Conservation (phyloP, 169 alveolate species). For the Plasmodium yoelii region DNA sequence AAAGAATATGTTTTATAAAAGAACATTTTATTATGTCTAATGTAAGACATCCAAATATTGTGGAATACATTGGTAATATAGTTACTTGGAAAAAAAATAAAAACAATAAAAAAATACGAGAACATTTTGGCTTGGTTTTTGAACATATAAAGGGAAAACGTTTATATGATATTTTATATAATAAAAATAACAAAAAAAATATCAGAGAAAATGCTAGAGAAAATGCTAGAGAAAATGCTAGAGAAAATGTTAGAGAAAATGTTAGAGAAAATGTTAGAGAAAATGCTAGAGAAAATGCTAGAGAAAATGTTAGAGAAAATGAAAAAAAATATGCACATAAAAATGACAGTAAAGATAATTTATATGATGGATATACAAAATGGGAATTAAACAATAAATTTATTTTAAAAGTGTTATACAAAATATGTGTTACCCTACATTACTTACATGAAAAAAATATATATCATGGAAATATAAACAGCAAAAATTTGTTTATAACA, state of each 20-base stretch:
- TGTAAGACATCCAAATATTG: constrained; percentile 54
- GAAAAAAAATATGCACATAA: neutral
- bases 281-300: neutral
- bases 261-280: neutral
- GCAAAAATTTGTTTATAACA: constrained; percentile 36
- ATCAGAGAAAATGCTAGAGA: neutral
- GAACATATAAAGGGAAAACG: constrained; percentile 11
- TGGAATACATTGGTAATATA: constrained; percentile 42
- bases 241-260: neutral
- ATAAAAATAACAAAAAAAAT: neutral
- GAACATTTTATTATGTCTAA: constrained; percentile 49
- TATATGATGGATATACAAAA: neutral
- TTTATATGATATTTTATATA: constrained; percentile 25
- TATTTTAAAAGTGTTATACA: constrained; percentile 19
- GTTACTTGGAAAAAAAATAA: constrained; percentile 2
- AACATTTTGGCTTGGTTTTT: constrained; percentile 44
- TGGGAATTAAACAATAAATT: neutral
- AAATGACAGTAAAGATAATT: neutral
- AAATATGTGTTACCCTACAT: constrained; percentile 19
- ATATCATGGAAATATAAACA: constrained; percentile 29
- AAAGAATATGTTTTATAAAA: constrained; percentile 22
- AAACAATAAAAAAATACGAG: neutral
- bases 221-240: neutral
- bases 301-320: neutral
- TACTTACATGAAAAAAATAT: constrained; percentile 26